Conservation (phyloP, 768 basidiomycete species). For the Boletales sp. region DNA sequence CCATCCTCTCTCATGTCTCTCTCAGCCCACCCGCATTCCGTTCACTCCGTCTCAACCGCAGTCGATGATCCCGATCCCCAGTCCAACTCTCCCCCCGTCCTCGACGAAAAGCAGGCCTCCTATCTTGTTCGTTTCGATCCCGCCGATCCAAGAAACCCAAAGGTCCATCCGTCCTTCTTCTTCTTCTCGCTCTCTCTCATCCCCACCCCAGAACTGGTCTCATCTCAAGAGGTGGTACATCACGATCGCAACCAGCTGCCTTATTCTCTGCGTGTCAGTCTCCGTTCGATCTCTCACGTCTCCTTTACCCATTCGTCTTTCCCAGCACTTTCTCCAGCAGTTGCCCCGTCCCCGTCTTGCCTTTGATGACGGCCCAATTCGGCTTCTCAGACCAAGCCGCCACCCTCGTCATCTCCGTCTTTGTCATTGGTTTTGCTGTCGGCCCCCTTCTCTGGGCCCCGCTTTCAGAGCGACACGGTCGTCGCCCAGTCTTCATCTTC, state of each 20-base stretch:
- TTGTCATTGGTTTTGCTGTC: slow-evolving; percentile 65
- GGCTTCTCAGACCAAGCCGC: slow-evolving; percentile 48
- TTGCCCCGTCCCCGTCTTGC: slow-evolving; percentile 49
- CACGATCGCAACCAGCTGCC: slow-evolving; percentile 42
- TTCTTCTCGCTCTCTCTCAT: background rate
- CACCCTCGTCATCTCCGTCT: slow-evolving; percentile 56
- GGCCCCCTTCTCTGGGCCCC: slow-evolving; percentile 62
- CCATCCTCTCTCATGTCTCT: slow-evolving; percentile 10
- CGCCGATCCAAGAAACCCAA: slow-evolving; percentile 44
- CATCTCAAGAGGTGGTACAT: slow-evolving; percentile 46
- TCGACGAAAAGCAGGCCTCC: slow-evolving; percentile 17
- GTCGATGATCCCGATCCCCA: slow-evolving; percentile 13
- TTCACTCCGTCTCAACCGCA: slow-evolving; percentile 8
- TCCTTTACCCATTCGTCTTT: background rate
- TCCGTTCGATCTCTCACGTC: background rate
- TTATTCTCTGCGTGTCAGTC: slow-evolving; percentile 53
- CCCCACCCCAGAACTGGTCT: slow-evolving; percentile 47
- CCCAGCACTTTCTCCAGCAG: slow-evolving; percentile 61
- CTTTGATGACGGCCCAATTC: slow-evolving; percentile 44
- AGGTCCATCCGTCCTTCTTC: slow-evolving; percentile 31
- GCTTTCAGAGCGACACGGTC: slow-evolving; percentile 51
- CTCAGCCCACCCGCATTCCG: slow-evolving; percentile 13
- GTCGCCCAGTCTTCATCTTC: slow-evolving; percentile 52
- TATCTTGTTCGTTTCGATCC: slow-evolving; percentile 30
- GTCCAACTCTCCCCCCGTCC: slow-evolving; percentile 2